These are phyloP conservation scores for Gastrolobium bilobum DNA, from an alignment of 306 rosid genomes.

Conservation along the genomic window DNA sequence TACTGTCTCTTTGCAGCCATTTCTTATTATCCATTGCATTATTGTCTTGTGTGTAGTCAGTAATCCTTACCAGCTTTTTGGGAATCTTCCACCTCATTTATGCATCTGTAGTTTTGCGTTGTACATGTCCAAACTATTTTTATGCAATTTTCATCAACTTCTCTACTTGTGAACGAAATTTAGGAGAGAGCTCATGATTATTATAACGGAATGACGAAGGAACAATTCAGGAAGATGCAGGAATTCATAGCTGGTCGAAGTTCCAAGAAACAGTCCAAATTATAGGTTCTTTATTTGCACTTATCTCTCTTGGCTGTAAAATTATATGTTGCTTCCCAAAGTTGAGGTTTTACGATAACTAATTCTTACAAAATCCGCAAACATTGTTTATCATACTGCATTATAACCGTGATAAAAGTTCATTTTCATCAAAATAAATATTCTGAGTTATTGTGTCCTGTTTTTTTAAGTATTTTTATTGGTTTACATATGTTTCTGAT, in stretches of 20 bases:
- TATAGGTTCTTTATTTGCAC: slow-evolving; percentile 54
- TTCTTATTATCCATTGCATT: neutral
- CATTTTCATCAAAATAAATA: neutral
- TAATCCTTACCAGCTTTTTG: neutral
- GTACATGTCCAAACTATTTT: neutral
- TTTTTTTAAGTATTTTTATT: neutral
- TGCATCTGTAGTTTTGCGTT: slow-evolving; percentile 21
- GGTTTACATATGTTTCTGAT: neutral
- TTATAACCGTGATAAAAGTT: neutral
- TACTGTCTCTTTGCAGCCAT: slow-evolving; percentile 5
- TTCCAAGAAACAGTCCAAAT: slow-evolving; percentile 77
- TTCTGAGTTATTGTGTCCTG: neutral
- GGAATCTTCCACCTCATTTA: neutral
- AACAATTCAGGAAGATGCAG: slow-evolving; percentile 88
- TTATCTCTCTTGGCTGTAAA: slow-evolving; percentile 39
- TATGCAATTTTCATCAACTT: slow-evolving; percentile 15
- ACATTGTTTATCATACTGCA: neutral
- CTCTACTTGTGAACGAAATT: slow-evolving; percentile 23
- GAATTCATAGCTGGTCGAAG: slow-evolving; percentile 85
- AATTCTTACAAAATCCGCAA: neutral
- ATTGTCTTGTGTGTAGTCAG: neutral
- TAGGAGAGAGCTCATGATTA: slow-evolving; percentile 86
- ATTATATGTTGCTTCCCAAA: slow-evolving; percentile 22
- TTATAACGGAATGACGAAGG: slow-evolving; percentile 88
- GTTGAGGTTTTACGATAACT: neutral